Evolutionary conservation across 176 grass and related monocot genomes (phyloP), one percentile per base, ranked within the genome.

Genomic region (Rhynchospora breviuscula): DNA sequence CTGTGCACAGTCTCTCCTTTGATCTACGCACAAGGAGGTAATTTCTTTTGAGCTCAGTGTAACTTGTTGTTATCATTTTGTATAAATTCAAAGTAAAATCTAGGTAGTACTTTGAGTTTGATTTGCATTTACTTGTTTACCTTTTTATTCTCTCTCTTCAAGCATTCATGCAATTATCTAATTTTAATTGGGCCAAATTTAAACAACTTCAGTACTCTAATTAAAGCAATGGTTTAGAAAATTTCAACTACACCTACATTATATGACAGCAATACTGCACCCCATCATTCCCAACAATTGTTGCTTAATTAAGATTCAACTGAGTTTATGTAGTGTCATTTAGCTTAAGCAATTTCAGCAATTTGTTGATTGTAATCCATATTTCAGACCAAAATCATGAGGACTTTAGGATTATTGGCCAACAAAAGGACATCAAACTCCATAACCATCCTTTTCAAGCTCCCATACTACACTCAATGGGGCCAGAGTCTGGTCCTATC

Each of bases 381-480:
- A 43, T 79, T 81, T 63, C 45, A 82, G 61, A 63, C 6, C 45
- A 19, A 70, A 87, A 87, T 14, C 14, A 92, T 95, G 93, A 71
- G 15, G 81, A 81, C 67, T 48, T 80, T 85, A 26, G 76, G 63
- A 44, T 21, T 83, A 47, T 18, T 59, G 4, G 67, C 89, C 26
- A 75, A 78, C 35, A 97, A 88, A 87, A 95, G 88, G 71, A 82
- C 86, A 35, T 66, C 85, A 40, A 74, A 63, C 71, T 69, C 87
- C 2, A 82, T 92, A 19, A 92, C 93, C 4, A 35, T 99, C 49
- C 45, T 89, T 71, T 95, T 99, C 88, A 95, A 91, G 83, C 57
- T 99, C 13, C 93, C 93, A 2, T 93, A 99, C 69, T 99, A 90
- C 79, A 99, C 96, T 0, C 86, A 92, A 45, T 99, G 96, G 96